Evolutionary conservation across 2,329 filamentous ascomycete species (phyloP).

Genomic region (Anthostomella pinea): DNA sequence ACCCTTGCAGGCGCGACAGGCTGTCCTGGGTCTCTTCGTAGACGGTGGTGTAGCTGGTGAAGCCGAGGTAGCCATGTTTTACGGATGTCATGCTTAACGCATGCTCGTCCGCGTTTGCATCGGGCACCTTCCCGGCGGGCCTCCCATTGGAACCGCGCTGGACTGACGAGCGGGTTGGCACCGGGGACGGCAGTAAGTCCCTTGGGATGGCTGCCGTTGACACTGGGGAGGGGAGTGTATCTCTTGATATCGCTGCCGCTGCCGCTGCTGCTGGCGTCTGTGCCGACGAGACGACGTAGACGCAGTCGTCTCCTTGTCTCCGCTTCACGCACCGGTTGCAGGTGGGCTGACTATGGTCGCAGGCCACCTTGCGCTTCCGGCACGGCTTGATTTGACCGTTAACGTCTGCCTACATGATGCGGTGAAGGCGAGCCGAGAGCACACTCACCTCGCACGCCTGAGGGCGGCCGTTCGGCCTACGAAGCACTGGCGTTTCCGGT

Average conservation of each 20-base stretch:
- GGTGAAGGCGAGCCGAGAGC: not conserved
- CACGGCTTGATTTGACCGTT: conserved; percentile 36
- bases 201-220: too few species aligned
- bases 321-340: conserved; percentile 39
- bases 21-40: conserved; percentile 42
- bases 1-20: conserved; percentile 33
- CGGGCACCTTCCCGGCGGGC: too few species aligned
- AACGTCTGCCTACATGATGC: conserved; percentile 11
- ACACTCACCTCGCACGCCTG: conserved; percentile 30
- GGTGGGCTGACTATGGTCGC: conserved; percentile 40
- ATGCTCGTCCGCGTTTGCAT: conserved; percentile 15
- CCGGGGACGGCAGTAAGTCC: too few species aligned
- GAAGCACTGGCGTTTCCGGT: conserved; percentile 20
- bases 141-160: too few species aligned
- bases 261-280: conserved; percentile 4
- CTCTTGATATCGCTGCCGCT: conserved; percentile 4
- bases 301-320: conserved; percentile 32
- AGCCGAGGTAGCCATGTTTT: conserved; percentile 41
- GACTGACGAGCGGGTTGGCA: too few species aligned
- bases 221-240: too few species aligned
- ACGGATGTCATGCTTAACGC: conserved; percentile 12
- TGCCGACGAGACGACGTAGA: conserved; percentile 30
- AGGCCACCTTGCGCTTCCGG: conserved; percentile 41
- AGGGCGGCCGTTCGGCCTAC: conserved; percentile 29
- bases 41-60: conserved; percentile 41